Evolutionary conservation across 495 filamentous ascomycete genomes (phyloP), one percentile per base, ranked within the genome.

Genomic region (Geopyxis carbonaria): DNA sequence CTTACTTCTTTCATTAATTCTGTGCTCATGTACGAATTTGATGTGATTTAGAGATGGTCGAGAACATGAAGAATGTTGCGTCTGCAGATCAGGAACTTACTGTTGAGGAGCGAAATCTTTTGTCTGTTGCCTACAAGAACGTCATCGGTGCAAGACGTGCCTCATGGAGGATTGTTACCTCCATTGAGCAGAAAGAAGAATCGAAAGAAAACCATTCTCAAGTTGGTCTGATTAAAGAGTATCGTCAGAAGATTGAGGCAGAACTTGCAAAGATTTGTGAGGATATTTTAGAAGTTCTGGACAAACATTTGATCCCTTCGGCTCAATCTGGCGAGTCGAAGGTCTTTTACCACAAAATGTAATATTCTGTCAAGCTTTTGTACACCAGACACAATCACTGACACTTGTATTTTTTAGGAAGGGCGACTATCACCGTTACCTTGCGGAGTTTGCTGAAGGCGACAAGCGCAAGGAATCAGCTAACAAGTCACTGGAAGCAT

Each of bases 341-440:
- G 76, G 89, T 97, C 47, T 97, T 97, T 69, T 97, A 97, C 71
- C 89, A 97, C 80, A 97, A 97, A 78, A 97, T 97, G 85, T 92
- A 60, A 44, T 47, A 21, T 31, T 10, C 14, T 9, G 32, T 33
- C 28, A 1, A 10, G 20, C 28, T 31, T 7, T n/a, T n/a, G n/a
- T n/a, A n/a, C n/a, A n/a, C n/a, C n/a, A n/a, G 31, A 6, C 18
- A 11, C 24, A 14, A 2, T 42, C 48, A 33, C 53, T 66, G 46
- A 66, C 51, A 10, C 16, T 16, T 34, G 15, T n/a, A n/a, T n/a
- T n/a, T n/a, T 40, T 62, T 49, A 93, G 85, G 89, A 97, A 95
- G 79, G 89, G 89, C 63, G 89, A 97, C 67, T 97, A 97, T 68
- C 91, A 95, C 78, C 86, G 89, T 60, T 97, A 97, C 60, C 80